Evolutionary conservation across 495 filamentous ascomycete species (phyloP), one percentile per base, ranked within the genome.

Genomic region (Pseudevernia furfuracea): DNA sequence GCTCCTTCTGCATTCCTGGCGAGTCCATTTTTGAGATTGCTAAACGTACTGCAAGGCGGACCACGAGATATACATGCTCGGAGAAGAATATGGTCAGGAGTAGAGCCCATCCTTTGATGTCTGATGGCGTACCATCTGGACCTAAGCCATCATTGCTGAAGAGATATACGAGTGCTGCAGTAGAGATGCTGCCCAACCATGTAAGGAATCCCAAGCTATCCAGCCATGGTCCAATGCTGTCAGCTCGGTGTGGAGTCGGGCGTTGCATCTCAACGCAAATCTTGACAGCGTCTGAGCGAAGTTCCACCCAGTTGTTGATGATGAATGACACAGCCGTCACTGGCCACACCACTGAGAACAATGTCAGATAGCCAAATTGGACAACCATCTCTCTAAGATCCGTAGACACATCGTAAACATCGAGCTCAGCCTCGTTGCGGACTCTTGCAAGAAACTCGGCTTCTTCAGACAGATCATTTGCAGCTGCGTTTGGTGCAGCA

Each of bases 361-460:
- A 83, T 0, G 90, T 87, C n/a, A 98, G 77, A 72, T 96, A 98
- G 23, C 94, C 91, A 70, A 91, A 92, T 69, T 97, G 94, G 56
- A 97, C 85, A 59, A 92, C 86, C 94, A 98, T 98, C 74, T 98
- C 95, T 17, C 93, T 80, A 59, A 96, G 83, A 69, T 98, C 94
- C 17, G 82, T 82, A 9, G 88, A 91, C 3, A 96, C 92, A 66
- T 96, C 89, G 75, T 98, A 98, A 56, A 85, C 78, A 15, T 84
- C 83, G 1, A 97, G 80, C 66, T 94, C 88, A n/a, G 92, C 87
- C 72, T 98, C 91, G 63, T 89, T 81, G 32, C 94, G 85, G 0
- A 96, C 92, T 17, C 92, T 85, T 12, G 81, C 74, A 17, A 97
- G 79, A 73, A 97, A 96, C 12, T 82, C 77, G 30, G 79, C 80